Conservation (phyloP, 129 eudicot genomes). For the Flaveria linearis region DNA sequence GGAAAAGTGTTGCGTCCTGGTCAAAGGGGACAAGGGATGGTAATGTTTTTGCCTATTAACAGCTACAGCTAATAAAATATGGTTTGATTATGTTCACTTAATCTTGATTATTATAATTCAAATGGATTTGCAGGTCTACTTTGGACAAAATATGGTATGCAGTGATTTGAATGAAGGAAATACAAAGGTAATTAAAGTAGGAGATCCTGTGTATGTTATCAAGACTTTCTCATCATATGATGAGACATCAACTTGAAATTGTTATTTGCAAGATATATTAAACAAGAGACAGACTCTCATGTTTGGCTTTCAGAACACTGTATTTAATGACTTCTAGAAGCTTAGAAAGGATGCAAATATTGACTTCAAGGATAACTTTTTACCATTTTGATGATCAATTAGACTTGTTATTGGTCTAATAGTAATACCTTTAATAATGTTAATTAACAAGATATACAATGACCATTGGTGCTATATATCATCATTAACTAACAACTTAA, state of each 20-base stretch:
- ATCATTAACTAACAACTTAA: too few relatives aligned
- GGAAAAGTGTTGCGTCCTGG: conserved; percentile 55
- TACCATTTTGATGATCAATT: too few relatives aligned
- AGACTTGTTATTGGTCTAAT: too few relatives aligned
- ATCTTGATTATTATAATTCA: not conserved
- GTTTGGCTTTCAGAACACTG: too few relatives aligned
- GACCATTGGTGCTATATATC: too few relatives aligned
- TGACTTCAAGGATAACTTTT: too few relatives aligned
- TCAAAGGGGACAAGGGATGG: conserved; percentile 64
- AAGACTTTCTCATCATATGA: conserved; percentile 42
- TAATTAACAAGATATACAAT: too few relatives aligned
- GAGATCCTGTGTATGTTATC: conserved; percentile 54
- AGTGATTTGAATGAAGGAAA: conserved; percentile 40
- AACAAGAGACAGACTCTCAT: too few relatives aligned
- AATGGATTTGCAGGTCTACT: conserved; percentile 59
- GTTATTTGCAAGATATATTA: not conserved
- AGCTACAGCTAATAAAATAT: not conserved
- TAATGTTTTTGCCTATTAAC: conserved; percentile 17
- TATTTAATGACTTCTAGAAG: too few relatives aligned
- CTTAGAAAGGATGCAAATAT: too few relatives aligned
- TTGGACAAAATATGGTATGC: conserved; percentile 89
- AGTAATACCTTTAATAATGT: too few relatives aligned
- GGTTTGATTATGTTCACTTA: not conserved
- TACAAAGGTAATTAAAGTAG: conserved; percentile 45
- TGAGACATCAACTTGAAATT: conserved; percentile 33